A percentile compares a stretch with the other conserved stretches of the same genome.
Evolutionary conservation across 2,329 filamentous ascomycete species (phyloP).

Genomic region (Colletotrichum sp.): DNA sequence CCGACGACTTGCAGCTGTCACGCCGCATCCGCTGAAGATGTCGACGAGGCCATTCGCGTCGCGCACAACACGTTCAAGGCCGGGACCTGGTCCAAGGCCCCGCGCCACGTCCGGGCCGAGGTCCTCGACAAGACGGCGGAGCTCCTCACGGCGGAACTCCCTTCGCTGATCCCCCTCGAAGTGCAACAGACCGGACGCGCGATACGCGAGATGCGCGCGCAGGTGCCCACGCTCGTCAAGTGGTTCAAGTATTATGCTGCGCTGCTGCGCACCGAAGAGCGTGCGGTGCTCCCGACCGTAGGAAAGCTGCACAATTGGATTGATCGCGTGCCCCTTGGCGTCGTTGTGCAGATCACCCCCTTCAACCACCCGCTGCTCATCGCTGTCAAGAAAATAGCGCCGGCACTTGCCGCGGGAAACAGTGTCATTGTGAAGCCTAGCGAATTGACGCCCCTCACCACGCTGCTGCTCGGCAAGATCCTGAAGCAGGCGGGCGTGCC

Average conservation of each 20-base stretch:
- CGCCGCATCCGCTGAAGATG: conserved; percentile 49
- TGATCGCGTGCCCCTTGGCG: conserved; percentile 60
- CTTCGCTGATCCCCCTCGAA: conserved; percentile 65
- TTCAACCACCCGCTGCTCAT: conserved; percentile 66
- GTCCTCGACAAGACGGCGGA: conserved; percentile 65
- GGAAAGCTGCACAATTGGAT: conserved; percentile 65
- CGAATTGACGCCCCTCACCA: conserved; percentile 66
- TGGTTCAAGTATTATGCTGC: conserved; percentile 78
- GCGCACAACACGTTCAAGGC: conserved; percentile 53
- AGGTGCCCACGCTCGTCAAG: conserved; percentile 67
- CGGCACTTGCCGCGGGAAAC: conserved; percentile 65
- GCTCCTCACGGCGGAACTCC: conserved; percentile 57
- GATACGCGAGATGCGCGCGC: conserved; percentile 73
- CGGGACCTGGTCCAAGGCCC: conserved; percentile 61
- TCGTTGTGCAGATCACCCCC: conserved; percentile 61
- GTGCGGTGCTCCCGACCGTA: conserved; percentile 67
- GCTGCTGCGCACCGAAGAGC: conserved; percentile 70
- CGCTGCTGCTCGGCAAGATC: conserved; percentile 63
- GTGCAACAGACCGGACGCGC: conserved; percentile 72
- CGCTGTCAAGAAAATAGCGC: conserved; percentile 64
- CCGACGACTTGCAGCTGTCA: conserved; percentile 43
- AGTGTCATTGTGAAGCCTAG: conserved; percentile 66
- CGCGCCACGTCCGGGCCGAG: conserved; percentile 63
- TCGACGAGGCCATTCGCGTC: conserved; percentile 41
- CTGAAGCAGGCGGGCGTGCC: conserved; percentile 73